Base-by-base conservation (phyloP, 441 rosid genomes). In the Pelargonium fulgidum region DNA sequence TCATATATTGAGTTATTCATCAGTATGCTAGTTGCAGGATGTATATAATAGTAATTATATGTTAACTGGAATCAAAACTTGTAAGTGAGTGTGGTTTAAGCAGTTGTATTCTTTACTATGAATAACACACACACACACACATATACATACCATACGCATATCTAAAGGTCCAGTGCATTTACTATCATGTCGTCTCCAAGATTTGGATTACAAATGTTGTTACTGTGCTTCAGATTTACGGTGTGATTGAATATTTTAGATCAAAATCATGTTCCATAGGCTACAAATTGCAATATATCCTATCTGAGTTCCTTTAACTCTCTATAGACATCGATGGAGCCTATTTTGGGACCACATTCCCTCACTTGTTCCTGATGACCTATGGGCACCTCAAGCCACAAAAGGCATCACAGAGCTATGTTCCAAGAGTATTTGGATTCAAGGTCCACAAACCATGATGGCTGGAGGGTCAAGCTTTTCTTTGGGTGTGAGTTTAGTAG, bases 311-410 rank as follows among this genome's bases (percentile, higher is more conserved):
- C 75, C 89, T 79, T 84, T 86, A 66, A 85, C 82, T 2, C 52
- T 68, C 41, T 70, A 71, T 78, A 93, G 97, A 91, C 77, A 83
- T 88, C 39, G 98, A 93, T 71, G 97, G 98, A 75, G 96, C 97
- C 69, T 93, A 93, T 81, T 93, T 93, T 69, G 97, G 97, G 47
- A 87, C 97, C 2, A 93, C 97, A 14, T 91, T 89, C 77, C 96
- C 96, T 16, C 95, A 91, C 77, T 83, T 91, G 76, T 93, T 93
- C 78, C 76, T 91, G 75, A 91, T 93, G 98, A 79, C 97, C 2
- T 85, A 89, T 75, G 94, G 92, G 67, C 89, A 88, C 82, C 68
- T 91, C 70, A 91, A 87, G 83, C 97, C 97, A 14, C 91, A 85
- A 75, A 93, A 85, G 82, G 84, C 92, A 9, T 26, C 75, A 8